Evolutionary conservation across 768 basidiomycete genomes (phyloP).

Genomic region (Kwoniella pini): DNA sequence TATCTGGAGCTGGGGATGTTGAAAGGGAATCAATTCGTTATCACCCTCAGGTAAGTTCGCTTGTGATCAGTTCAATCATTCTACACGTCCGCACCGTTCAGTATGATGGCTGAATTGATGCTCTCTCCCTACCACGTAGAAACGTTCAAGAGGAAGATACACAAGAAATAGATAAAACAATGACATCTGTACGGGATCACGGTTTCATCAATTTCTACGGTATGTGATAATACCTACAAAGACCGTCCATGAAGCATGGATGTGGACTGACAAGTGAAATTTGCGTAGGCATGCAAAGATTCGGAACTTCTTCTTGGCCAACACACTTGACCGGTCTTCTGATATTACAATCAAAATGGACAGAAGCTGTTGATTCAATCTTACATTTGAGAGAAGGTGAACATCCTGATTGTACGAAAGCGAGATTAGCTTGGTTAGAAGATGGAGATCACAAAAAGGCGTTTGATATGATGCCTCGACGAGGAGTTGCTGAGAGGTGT

Average conservation of each 20-base stretch:
- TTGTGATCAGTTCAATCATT: background rate
- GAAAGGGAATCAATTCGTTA: conserved; percentile 92
- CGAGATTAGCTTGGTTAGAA: conserved; percentile 83
- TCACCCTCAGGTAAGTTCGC: conserved; percentile 75
- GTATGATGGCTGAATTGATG: background rate
- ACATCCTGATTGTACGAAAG: conserved; percentile 83
- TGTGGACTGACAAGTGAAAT: no score
- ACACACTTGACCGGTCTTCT: conserved; percentile 93
- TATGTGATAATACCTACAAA: conserved; percentile 46
- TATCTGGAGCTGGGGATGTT: conserved; percentile 90
- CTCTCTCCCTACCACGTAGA: conserved; percentile 61
- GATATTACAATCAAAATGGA: conserved; percentile 86
- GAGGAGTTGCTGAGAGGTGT: conserved; percentile 90
- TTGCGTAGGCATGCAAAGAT: conserved; percentile 84
- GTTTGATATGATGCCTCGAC: conserved; percentile 78
- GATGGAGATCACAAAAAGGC: conserved; percentile 79
- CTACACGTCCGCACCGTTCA: background rate
- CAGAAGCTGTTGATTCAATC: conserved; percentile 77
- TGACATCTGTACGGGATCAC: conserved; percentile 73
- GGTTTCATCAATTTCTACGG: conserved; percentile 99
- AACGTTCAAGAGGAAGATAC: conserved; percentile 78
- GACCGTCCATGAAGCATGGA: no score
- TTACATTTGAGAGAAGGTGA: conserved; percentile 83
- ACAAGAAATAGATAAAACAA: conserved; percentile 70
- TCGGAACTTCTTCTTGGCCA: conserved; percentile 93